Percentiles rank a stretch among this genome's conserved stretches.
Evolutionary conservation across 2,329 filamentous ascomycete genomes (phyloP).

Genomic region (Claviceps pazoutovae): DNA sequence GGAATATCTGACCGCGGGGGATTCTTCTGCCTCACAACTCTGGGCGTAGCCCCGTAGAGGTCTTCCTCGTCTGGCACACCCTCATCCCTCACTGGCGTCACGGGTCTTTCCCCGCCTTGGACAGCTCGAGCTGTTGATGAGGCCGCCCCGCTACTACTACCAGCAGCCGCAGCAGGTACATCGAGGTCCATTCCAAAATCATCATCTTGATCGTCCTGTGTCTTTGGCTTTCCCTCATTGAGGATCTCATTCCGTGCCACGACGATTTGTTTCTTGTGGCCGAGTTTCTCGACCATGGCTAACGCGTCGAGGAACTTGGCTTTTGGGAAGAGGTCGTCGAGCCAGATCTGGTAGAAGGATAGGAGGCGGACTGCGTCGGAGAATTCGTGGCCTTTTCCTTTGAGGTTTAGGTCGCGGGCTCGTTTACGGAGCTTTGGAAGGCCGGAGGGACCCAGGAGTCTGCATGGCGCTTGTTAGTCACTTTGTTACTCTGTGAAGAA

Average conservation of each 20-base stretch:
- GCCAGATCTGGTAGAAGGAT: constrained; percentile 89
- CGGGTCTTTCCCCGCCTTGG: constrained; percentile 10
- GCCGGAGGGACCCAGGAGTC: constrained; percentile 68
- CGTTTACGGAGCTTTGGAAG: constrained; percentile 68
- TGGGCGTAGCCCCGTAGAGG: constrained; percentile 26
- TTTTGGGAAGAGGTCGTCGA: constrained; percentile 89
- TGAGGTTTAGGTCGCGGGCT: constrained; percentile 61
- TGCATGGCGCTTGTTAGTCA: constrained; percentile 17
- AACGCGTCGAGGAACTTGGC: constrained; percentile 87
- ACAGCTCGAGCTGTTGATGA: background rate
- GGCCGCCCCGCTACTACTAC: constrained; percentile 15
- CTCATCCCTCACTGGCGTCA: constrained; percentile 11
- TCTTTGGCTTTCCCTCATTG: constrained; percentile 52
- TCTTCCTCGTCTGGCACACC: constrained; percentile 30
- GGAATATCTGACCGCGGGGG: too few species aligned
- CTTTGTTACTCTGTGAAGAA: too few species aligned
- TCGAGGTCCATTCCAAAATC: constrained; percentile 14
- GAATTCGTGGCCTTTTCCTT: constrained; percentile 94
- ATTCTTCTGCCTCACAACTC: too few species aligned
- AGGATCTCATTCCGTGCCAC: constrained; percentile 72
- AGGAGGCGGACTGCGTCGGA: constrained; percentile 70
- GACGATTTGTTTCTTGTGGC: constrained; percentile 69
- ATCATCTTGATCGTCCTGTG: constrained; percentile 12
- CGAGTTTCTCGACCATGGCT: constrained; percentile 81
- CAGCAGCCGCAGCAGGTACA: constrained; percentile 7